Base-by-base conservation (phyloP, 2,329 filamentous ascomycete genomes). In the Penicillium sp. region DNA sequence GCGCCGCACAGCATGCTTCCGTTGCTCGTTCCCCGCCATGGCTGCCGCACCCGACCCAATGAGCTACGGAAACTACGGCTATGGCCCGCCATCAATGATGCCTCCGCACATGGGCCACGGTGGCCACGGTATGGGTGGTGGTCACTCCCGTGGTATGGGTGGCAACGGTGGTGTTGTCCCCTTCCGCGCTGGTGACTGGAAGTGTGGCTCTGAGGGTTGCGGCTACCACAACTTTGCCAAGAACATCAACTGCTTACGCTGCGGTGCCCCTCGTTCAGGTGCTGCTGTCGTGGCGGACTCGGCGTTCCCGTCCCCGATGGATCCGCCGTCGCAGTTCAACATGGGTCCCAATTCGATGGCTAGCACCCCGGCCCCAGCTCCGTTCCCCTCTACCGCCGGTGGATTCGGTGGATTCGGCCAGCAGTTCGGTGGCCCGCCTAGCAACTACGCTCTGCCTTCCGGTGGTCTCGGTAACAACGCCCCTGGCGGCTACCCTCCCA, bases 211-310 rank as follows among this genome's bases (percentile, higher is more conserved):
- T 58, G 93, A 99, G 67, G 90, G 91, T 31, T 99, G 93, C 69
- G 89, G 88, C 50, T 99, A 99, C 72, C 93, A 99, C 78, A 99
- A 99, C 77, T 99, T 99, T 68, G 93, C 93, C 54, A 99, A 99
- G 82, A 99, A 99, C 64, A 92, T 97, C 50, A 95, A 89, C 74
- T 99, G 93, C 72, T 82, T 99, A 55, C 88, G 93, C 52, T 99
- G 93, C 68, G 93, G 93, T 69, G 93, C 92, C 45, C 95, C 90
- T 70, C 89, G 93, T 62, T 92, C 92, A 53, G 89, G 88, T 55
- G 93, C 93, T 51, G 91, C 92, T 13, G 88, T 99, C 42, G 89
- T 97, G 50, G 92, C 92, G 27, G 93, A 97, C 70, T 92, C 90
- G 33, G 89, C 88, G 36, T 95, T 93, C 73, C 87, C 89, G 12